Evolutionary conservation across 805 yeast species (phyloP).

Genomic region (Clavispora santaluciae): DNA sequence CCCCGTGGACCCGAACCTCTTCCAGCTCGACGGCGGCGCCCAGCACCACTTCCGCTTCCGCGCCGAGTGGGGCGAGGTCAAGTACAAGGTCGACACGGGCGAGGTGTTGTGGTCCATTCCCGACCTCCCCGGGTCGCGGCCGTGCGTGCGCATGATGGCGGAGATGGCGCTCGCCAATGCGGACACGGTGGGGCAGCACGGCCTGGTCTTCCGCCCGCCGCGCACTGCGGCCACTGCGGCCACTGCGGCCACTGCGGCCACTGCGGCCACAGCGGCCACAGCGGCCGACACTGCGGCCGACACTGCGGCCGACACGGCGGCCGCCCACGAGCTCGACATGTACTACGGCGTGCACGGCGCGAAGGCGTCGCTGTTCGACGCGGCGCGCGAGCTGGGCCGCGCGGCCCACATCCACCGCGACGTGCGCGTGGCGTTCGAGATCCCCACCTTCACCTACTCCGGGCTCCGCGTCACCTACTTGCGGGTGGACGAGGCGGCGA

Average conservation of each 20-base stretch:
- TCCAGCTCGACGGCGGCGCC: slow-evolving; percentile 15
- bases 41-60: slow-evolving; percentile 30
- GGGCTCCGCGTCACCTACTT: slow-evolving; percentile 64
- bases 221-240: slow-evolving; percentile 1
- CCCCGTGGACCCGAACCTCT: slow-evolving; percentile 34
- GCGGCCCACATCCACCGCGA: slow-evolving; percentile 15
- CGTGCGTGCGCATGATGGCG: slow-evolving; percentile 49
- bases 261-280: no score
- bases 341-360: slow-evolving; percentile 36
- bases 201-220: no score
- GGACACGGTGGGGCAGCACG: no score
- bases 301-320: slow-evolving; percentile 1
- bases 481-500: slow-evolving; percentile 57
- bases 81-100: slow-evolving; percentile 65
- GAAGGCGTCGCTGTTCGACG: slow-evolving; percentile 21
- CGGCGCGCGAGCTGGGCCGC: slow-evolving; percentile 10
- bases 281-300: background rate
- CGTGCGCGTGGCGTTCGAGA: slow-evolving; percentile 25
- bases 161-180: slow-evolving; percentile 29
- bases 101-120: slow-evolving; percentile 70
- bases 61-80: slow-evolving; percentile 65
- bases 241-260: no score
- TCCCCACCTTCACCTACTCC: slow-evolving; percentile 53
- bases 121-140: slow-evolving; percentile 55
- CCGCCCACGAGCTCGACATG: slow-evolving; percentile 17